Evolutionary conservation across 2,329 filamentous ascomycete genomes (phyloP), one percentile per base, ranked within the genome.

Genomic region (Knoxdaviesia proteae): DNA sequence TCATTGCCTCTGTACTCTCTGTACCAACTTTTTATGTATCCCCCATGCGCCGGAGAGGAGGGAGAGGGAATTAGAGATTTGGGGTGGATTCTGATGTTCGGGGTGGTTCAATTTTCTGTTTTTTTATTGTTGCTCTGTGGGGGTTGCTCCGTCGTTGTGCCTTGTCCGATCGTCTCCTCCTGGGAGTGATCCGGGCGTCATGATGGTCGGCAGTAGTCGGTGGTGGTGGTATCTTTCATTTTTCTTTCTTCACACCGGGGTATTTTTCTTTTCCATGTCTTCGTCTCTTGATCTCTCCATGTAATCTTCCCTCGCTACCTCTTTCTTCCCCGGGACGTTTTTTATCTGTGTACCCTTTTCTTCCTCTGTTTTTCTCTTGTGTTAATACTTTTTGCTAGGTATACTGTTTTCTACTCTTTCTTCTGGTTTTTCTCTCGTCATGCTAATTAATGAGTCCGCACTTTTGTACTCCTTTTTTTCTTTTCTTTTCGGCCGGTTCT

Each of bases 371-470:
- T 35, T 46, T 42, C 11, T 29, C 39, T 46, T 44, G 34, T 36
- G 20, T 20, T 20, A 20, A 3, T 20, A 20, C 44, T 31, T 5
- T 38, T 38, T 32, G 31, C 9, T 11, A 11, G n/a, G 6, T n/a
- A 11, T 11, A n/a, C 36, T 37, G 36, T 20, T 11, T 11, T 31
- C 32, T 42, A 30, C 35, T 32, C 36, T 29, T 39, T 44, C 47
- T 50, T 38, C 6, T 41, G 34, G 10, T 9, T 42, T 38, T 34
- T 47, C 50, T 50, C 42, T 43, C 49, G 47, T 45, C 46, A 39
- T 40, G 33, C 8, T 43, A 35, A 7, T 35, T 34, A 4, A 20
- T 31, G 6, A 36, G 30, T 32, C 10, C 34, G 10, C 39, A 5
- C 36, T 31, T 34, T 29, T 47, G 49, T 50, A 44, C 43, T 48